Conservation (phyloP, 306 rosid genomes). For the Sechiopsis laciniata region DNA sequence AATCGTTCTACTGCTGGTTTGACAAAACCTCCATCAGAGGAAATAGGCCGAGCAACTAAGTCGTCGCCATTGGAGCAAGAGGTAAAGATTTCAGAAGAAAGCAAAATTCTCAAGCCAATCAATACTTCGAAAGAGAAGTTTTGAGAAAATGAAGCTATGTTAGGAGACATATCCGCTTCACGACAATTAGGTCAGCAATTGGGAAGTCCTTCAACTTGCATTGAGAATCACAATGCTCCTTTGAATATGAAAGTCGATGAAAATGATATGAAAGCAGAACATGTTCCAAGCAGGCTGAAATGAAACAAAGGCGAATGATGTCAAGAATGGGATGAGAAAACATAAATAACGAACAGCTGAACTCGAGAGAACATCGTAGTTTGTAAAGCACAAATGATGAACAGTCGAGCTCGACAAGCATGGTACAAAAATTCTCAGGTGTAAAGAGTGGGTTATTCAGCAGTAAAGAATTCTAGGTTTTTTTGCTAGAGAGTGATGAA, state of each 20-base stretch:
- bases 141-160: conserved; percentile 11
- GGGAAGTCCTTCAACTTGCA: neutral
- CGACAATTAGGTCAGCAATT: neutral
- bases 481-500: neutral
- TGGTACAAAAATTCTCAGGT: neutral
- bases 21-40: conserved; percentile 24
- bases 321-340: neutral
- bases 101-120: conserved; percentile 17
- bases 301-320: neutral
- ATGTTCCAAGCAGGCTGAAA: neutral
- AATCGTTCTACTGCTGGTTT: conserved; percentile 22
- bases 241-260: neutral
- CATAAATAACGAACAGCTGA: too few species aligned
- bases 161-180: neutral
- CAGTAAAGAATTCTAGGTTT: neutral
- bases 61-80: conserved; percentile 30
- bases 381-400: neutral
- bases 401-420: neutral
- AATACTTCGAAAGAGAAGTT: conserved; percentile 24
- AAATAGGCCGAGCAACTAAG: conserved; percentile 26
- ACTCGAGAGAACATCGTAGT: too few species aligned
- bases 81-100: conserved; percentile 33
- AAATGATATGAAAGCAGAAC: neutral
- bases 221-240: neutral
- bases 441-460: neutral